A percentile compares a stretch with the other conserved stretches of the same genome.
Evolutionary conservation across 495 filamentous ascomycete genomes (phyloP).

Genomic region (Penicillium psychrofluorescens): DNA sequence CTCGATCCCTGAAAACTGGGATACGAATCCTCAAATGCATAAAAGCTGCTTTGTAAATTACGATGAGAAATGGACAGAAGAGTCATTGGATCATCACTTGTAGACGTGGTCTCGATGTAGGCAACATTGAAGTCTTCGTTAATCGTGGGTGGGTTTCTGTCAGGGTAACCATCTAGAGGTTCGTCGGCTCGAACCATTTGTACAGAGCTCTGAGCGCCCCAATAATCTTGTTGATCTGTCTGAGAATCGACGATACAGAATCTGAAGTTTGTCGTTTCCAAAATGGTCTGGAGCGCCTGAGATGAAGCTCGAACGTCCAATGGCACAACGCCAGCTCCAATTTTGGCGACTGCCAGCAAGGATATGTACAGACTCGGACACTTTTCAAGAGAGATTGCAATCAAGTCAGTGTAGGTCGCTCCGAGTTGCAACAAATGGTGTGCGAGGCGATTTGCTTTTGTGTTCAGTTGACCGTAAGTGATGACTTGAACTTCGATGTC

Average conservation of each 20-base stretch:
- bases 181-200: slow-evolving; percentile 22
- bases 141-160: slow-evolving; percentile 16
- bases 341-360: slow-evolving; percentile 64
- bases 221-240: not conserved
- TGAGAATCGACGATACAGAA: slow-evolving; percentile 37
- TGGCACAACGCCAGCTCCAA: slow-evolving; percentile 68
- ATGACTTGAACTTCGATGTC: slow-evolving; percentile 29
- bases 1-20: slow-evolving; percentile 37
- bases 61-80: slow-evolving; percentile 61
- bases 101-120: slow-evolving; percentile 59
- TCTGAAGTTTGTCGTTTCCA: slow-evolving; percentile 42
- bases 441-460: slow-evolving; percentile 56
- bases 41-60: slow-evolving; percentile 62
- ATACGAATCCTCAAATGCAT: slow-evolving; percentile 52
- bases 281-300: slow-evolving; percentile 45
- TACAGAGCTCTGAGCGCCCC: slow-evolving; percentile 11
- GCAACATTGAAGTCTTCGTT: slow-evolving; percentile 24
- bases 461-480: slow-evolving; percentile 57
- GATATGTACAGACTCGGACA: slow-evolving; percentile 58
- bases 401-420: slow-evolving; percentile 40
- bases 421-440: slow-evolving; percentile 41
- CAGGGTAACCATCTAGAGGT: slow-evolving; percentile 16
- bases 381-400: slow-evolving; percentile 67
- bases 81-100: slow-evolving; percentile 61
- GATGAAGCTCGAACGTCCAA: slow-evolving; percentile 57